A percentile compares a stretch with the other conserved stretches of the same genome.
phyloP scores from a whole-genome alignment of 2,329 filamentous ascomycete genomes.

The Clonostachys sp. region DNA sequence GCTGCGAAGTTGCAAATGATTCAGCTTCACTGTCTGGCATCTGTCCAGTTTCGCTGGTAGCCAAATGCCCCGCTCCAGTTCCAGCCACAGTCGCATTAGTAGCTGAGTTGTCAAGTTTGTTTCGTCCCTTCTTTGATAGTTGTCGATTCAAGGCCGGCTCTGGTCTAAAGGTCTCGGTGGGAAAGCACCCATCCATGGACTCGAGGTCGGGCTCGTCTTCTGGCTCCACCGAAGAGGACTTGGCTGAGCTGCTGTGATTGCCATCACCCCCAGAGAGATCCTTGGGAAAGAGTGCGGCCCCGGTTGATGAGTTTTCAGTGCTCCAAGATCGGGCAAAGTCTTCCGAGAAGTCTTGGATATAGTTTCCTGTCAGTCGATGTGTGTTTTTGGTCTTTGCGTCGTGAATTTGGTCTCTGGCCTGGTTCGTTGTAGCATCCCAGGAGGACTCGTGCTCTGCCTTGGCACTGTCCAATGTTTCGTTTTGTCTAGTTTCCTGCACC shows the following conservation, averaged over 20 bases:
- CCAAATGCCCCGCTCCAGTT: too few species aligned
- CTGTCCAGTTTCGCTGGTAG: too few species aligned
- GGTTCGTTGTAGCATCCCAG: constrained; percentile 4
- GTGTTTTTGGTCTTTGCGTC: neutral
- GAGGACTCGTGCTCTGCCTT: constrained; percentile 6
- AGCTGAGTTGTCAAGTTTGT: too few species aligned
- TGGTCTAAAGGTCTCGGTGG: constrained; percentile 12
- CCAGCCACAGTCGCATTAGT: too few species aligned
- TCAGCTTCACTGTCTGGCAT: too few species aligned
- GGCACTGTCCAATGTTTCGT: constrained; percentile 6
- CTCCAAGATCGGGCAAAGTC: constrained; percentile 41
- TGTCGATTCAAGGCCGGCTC: constrained; percentile 22
- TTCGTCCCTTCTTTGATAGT: too few species aligned
- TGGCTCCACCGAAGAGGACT: neutral
- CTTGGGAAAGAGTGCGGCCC: constrained; percentile 15
- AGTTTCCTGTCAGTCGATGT: constrained; percentile 37
- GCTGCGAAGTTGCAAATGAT: too few species aligned
- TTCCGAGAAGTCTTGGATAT: constrained; percentile 45
- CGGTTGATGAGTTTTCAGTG: constrained; percentile 13
- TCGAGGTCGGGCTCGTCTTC: constrained; percentile 20
- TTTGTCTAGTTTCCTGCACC: constrained; percentile 12
- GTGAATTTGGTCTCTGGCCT: constrained; percentile 1
- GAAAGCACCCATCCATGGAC: constrained; percentile 37
- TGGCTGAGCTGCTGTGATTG: neutral
- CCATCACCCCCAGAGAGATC: neutral